phyloP scores from a whole-genome alignment of 139 green algal species.

The Chlamydomonas incerta region DNA sequence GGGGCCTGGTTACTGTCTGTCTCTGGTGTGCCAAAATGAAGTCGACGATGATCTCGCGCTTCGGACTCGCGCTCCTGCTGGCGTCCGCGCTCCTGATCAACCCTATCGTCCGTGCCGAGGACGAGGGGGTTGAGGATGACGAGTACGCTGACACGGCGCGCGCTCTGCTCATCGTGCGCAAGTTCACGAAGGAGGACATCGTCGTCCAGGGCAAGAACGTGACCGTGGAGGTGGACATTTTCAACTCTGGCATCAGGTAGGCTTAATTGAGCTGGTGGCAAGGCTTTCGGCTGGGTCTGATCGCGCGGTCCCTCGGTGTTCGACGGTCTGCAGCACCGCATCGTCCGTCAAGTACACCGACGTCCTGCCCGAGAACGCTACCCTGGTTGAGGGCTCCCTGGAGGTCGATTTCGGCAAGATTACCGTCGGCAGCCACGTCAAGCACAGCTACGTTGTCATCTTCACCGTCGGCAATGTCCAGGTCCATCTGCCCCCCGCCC shows the following conservation, averaged over 20 bases:
- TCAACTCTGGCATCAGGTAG: conserved; percentile 54
- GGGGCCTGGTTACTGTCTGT: neutral
- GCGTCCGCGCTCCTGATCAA: neutral
- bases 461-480: conserved; percentile 41
- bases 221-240: conserved; percentile 53
- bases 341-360: conserved; percentile 47
- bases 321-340: conserved; percentile 41
- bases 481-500: conserved; percentile 29
- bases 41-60: neutral
- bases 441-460: conserved; percentile 51
- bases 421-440: conserved; percentile 42
- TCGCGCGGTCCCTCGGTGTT: neutral
- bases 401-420: conserved; percentile 40
- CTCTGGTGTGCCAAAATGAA: neutral
- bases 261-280: neutral
- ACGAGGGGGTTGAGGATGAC: conserved; percentile 46
- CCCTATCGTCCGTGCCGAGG: neutral
- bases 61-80: conserved; percentile 8
- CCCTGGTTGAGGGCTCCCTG: conserved; percentile 43
- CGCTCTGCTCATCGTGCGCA: conserved; percentile 53
- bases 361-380: conserved; percentile 18
- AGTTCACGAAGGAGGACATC: conserved; percentile 54
- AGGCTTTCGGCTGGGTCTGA: neutral
- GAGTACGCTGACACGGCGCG: conserved; percentile 55
- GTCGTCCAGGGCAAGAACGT: conserved; percentile 60